phyloP scores from a whole-genome alignment of 441 rosid species.

The Eutrema salsugineum region DNA sequence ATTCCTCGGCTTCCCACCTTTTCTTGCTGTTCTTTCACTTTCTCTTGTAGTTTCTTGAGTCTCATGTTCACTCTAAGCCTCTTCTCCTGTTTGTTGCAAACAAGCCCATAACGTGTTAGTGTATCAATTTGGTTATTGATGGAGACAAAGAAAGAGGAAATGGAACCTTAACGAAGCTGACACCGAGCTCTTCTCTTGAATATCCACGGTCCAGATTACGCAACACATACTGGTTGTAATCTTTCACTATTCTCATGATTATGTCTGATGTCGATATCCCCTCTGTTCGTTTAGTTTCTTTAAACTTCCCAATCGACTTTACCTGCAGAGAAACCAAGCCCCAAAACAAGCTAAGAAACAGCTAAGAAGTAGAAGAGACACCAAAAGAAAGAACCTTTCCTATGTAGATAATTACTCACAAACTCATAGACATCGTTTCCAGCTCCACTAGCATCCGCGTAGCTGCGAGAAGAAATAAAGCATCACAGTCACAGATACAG shows the following conservation, averaged over 20 bases:
- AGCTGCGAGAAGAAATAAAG: constrained; percentile 29
- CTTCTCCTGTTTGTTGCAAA: constrained; percentile 51
- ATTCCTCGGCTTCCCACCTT: constrained; percentile 45
- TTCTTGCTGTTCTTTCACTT: constrained; percentile 79
- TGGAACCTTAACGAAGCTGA: constrained; percentile 77
- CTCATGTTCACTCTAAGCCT: constrained; percentile 78
- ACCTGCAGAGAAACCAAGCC: constrained; percentile 32
- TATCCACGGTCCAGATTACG: constrained; percentile 85
- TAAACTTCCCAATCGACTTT: constrained; percentile 65
- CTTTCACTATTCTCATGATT: constrained; percentile 86
- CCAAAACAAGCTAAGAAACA: background rate
- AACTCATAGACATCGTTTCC: constrained; percentile 93
- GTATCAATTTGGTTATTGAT: background rate
- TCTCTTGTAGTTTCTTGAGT: constrained; percentile 63
- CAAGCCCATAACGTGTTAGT: background rate
- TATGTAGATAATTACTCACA: constrained; percentile 43
- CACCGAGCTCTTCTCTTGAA: constrained; percentile 81
- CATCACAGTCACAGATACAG: background rate
- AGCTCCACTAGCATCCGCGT: constrained; percentile 90
- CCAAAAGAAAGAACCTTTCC: background rate
- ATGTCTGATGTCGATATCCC: constrained; percentile 89
- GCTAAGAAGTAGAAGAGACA: background rate
- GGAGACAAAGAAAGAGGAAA: background rate
- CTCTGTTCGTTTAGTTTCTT: constrained; percentile 86
- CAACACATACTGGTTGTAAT: constrained; percentile 80